Conservation (phyloP, 1,284 basidiomycete genomes). For the Papiliotrema flavescens region DNA sequence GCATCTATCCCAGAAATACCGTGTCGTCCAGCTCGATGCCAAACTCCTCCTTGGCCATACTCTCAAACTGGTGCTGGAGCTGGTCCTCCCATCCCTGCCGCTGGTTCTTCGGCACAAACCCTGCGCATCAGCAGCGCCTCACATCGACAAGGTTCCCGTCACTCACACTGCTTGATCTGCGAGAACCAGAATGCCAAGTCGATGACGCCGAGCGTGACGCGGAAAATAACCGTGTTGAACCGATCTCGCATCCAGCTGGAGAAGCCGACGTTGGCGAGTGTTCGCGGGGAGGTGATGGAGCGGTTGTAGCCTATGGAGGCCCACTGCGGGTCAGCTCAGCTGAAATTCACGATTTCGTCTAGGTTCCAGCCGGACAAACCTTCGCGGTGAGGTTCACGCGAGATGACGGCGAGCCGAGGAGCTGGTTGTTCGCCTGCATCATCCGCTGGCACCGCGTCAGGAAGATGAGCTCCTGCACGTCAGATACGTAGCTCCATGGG, state of each 20-base stretch:
- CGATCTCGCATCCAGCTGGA: conserved; percentile 44
- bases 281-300: conserved; percentile 56
- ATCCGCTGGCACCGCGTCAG: conserved; percentile 75
- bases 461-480: conserved; percentile 73
- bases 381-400: conserved; percentile 77
- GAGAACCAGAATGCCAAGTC: conserved; percentile 51
- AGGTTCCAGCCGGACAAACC: conserved; percentile 55
- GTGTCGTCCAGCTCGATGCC: conserved; percentile 52
- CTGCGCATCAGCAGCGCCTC: conserved; percentile 9
- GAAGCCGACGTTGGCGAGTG: conserved; percentile 39
- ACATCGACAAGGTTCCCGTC: background rate
- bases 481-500: background rate
- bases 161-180: conserved; percentile 43
- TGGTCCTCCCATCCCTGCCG: conserved; percentile 44
- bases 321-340: conserved; percentile 47
- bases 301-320: conserved; percentile 50
- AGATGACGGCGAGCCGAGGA: conserved; percentile 76
- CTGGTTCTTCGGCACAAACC: conserved; percentile 42
- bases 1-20: conserved; percentile 42
- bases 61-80: conserved; percentile 46
- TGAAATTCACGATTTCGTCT: conserved; percentile 28
- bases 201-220: conserved; percentile 47
- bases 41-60: conserved; percentile 52
- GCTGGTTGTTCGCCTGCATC: conserved; percentile 55
- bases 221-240: conserved; percentile 47